A percentile compares a stretch with the other conserved stretches of the same genome.
Evolutionary conservation across 306 rosid species (phyloP).

Genomic region (Fagus sylvatica): DNA sequence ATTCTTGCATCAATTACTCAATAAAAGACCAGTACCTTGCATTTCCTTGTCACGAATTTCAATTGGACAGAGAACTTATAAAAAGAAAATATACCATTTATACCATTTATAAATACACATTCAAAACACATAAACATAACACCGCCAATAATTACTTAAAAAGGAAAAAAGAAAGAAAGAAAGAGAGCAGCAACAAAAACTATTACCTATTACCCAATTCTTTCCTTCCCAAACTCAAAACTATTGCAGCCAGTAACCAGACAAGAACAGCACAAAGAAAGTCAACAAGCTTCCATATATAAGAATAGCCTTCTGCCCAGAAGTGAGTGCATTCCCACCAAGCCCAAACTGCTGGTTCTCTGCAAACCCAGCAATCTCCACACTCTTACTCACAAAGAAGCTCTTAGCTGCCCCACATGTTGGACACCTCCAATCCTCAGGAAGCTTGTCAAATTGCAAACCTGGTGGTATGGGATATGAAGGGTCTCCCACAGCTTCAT

Average conservation of each 20-base stretch:
- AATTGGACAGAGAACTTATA: not conserved
- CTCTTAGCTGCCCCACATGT: conserved; percentile 92
- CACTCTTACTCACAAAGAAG: conserved; percentile 87
- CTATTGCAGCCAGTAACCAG: conserved; percentile 91
- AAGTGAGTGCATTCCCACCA: conserved; percentile 83
- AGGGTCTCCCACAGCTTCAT: conserved; percentile 82
- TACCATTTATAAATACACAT: conserved; percentile 3
- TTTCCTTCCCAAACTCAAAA: not conserved
- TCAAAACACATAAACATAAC: not conserved
- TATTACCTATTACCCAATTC: not conserved
- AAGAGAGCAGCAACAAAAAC: not conserved
- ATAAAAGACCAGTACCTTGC: not conserved
- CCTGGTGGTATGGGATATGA: conserved; percentile 87
- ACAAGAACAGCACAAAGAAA: conserved; percentile 73
- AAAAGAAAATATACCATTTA: not conserved
- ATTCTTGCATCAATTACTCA: not conserved
- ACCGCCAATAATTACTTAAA: not conserved
- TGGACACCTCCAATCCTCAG: conserved; percentile 93
- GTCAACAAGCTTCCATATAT: conserved; percentile 75
- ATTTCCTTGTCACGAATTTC: not conserved
- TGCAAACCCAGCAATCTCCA: conserved; percentile 90
- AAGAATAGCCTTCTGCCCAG: conserved; percentile 84
- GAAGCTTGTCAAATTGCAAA: conserved; percentile 68
- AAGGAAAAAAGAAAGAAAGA: not conserved
- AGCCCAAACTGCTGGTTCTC: conserved; percentile 94